Evolutionary conservation across 495 filamentous ascomycete genomes (phyloP).

Genomic region (Lasiosphaeria ovina): DNA sequence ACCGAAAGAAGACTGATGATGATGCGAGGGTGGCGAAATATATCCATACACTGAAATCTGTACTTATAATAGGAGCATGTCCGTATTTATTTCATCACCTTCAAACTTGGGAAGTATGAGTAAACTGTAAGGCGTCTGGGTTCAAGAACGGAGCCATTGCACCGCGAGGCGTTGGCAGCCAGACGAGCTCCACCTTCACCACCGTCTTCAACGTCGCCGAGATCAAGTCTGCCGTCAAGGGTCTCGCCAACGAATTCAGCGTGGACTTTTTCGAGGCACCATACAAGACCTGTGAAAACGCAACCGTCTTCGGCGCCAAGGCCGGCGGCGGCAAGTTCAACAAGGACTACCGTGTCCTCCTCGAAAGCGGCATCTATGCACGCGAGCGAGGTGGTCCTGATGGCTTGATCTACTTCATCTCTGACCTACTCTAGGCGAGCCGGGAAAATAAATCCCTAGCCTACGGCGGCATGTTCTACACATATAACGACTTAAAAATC

Average conservation of each 20-base stretch:
- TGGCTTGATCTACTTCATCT: constrained; percentile 17
- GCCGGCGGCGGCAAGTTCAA: constrained; percentile 7
- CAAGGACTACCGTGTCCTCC: constrained; percentile 7
- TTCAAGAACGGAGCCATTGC: constrained; percentile 12
- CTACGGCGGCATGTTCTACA: constrained; percentile 12
- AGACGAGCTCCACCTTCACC: constrained; percentile 5
- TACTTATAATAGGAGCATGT: too few species aligned
- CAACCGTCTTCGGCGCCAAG: constrained; percentile 16
- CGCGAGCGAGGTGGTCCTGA: constrained; percentile 24
- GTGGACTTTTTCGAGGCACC: constrained; percentile 13
- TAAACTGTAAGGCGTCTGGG: constrained; percentile 16
- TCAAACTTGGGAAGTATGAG: too few species aligned
- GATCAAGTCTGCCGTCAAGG: constrained; percentile 13
- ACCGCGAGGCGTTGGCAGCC: constrained; percentile 13
- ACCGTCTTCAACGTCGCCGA: constrained; percentile 16
- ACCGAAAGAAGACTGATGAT: too few species aligned
- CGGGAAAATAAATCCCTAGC: constrained; percentile 1
- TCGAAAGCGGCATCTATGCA: constrained; percentile 20
- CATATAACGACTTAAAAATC: neutral
- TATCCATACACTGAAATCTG: too few species aligned
- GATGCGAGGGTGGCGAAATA: too few species aligned
- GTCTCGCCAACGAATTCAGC: constrained; percentile 13
- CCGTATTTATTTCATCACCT: too few species aligned
- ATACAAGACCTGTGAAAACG: constrained; percentile 16
- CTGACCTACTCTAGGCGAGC: constrained; percentile 14